A percentile compares a stretch with the other conserved stretches of the same genome.
Evolutionary conservation across 768 basidiomycete species (phyloP).

Genomic region (Vararia minispora): DNA sequence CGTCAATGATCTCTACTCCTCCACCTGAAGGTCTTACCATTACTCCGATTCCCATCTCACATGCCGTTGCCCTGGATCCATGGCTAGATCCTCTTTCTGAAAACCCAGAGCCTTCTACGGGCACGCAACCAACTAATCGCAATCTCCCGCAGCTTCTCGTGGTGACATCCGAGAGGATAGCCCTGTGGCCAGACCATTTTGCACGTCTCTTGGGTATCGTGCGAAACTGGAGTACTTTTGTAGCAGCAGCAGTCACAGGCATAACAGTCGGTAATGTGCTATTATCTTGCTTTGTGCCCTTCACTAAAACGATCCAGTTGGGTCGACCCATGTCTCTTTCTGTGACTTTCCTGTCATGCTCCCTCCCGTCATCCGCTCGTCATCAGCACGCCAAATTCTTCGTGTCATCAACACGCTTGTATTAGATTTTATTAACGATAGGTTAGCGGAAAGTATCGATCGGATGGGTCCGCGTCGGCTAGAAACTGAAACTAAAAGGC

Average conservation of each 20-base stretch:
- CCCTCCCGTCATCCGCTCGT: constrained; percentile 7
- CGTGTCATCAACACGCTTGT: constrained; percentile 13
- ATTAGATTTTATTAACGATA: constrained; percentile 15
- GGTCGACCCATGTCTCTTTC: constrained; percentile 18
- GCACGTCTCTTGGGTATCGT: constrained; percentile 41
- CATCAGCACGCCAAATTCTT: constrained; percentile 10
- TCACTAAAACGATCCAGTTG: constrained; percentile 12
- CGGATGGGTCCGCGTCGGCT: constrained; percentile 6
- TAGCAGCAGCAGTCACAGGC: neutral
- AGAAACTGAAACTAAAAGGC: constrained; percentile 7
- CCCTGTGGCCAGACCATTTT: constrained; percentile 72
- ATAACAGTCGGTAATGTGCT: constrained; percentile 8
- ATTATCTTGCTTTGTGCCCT: neutral
- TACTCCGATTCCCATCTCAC: constrained; percentile 38
- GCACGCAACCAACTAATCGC: too few species aligned
- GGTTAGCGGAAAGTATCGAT: constrained; percentile 8
- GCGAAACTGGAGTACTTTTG: constrained; percentile 35
- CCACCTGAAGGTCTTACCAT: constrained; percentile 27
- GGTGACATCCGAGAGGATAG: constrained; percentile 70
- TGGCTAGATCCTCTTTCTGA: constrained; percentile 75
- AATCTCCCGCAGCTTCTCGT: constrained; percentile 32
- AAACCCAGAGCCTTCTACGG: too few species aligned
- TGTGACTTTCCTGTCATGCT: constrained; percentile 18
- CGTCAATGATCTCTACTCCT: constrained; percentile 42
- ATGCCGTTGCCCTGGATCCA: constrained; percentile 64